Base-by-base conservation (phyloP, 2,329 filamentous ascomycete genomes). In the Colletotrichum graminicola region DNA sequence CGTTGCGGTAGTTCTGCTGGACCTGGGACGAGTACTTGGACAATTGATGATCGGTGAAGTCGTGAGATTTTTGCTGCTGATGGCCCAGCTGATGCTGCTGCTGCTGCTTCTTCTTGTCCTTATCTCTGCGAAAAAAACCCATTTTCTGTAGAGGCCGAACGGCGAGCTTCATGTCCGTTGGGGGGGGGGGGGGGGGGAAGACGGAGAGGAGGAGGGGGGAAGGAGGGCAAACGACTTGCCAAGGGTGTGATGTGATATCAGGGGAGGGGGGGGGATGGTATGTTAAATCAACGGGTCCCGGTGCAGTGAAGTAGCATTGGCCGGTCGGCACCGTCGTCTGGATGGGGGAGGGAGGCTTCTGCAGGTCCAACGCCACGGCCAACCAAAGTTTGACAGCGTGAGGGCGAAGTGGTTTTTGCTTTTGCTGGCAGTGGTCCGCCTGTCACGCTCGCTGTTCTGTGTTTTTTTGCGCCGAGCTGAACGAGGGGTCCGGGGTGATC, bases 91-190 rank as follows among this genome's bases (percentile, higher is more conserved):
- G 63, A 59, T 70, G 67, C 41, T 61, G 62, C 34, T 45, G 41
- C 55, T 67, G 66, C 60, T 71, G 65, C 69, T 72, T 72, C 61
- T 73, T 74, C 71, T 74, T 74, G 56, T 74, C 72, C 57, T 74
- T 73, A 32, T 73, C 72, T 39, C 54, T 73, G 26, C 61, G 54
- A 34, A 74, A 74, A 62, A 72, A 72, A 56, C 62, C 41, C 70
- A 72, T 72, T 51, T 71, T 72, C 55, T 67, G 66, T 55, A 74
- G 45, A 61, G 65, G 63, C 71, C 73, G 66, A 51, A 71, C 56
- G 67, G 73, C 52, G 60, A 74, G 64, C 62, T 66, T 69, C 73
- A 72, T 73, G 64, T 61, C 57, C 54, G 2, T 36, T 12, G 47
- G 21, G 57, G 55, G 26, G 32, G 55, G 57, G 18, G 14, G 3